Conservation (phyloP, 768 basidiomycete species). For the Ephemerocybe angulata region DNA sequence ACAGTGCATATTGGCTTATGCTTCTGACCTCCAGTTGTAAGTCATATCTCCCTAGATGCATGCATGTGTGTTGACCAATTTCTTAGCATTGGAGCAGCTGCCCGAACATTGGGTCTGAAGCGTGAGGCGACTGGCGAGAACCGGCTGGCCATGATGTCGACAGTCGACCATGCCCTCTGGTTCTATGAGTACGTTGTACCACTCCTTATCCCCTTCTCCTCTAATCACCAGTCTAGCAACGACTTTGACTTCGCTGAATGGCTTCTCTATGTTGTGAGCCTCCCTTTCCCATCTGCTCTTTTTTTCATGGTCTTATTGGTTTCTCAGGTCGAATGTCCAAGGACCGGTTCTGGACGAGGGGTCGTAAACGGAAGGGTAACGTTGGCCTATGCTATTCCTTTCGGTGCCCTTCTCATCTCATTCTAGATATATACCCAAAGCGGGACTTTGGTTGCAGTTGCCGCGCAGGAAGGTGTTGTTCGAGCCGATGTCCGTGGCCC, state of each 20-base stretch:
- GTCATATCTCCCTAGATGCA: constrained; percentile 19
- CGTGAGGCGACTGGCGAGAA: constrained; percentile 47
- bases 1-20: constrained; percentile 75
- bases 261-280: constrained; percentile 69
- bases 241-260: constrained; percentile 77
- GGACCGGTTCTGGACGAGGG: constrained; percentile 61
- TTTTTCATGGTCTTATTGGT: neutral
- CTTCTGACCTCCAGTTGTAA: constrained; percentile 78
- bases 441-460: constrained; percentile 69
- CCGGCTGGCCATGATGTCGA: constrained; percentile 59
- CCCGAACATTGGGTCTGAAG: constrained; percentile 52
- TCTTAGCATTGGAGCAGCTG: constrained; percentile 53
- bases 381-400: no score
- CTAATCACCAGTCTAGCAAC: constrained; percentile 40
- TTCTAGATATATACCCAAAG: constrained; percentile 64
- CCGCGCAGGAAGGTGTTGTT: constrained; percentile 77
- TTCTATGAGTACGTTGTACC: constrained; percentile 60
- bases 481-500: constrained; percentile 53
- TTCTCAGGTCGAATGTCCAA: constrained; percentile 60
- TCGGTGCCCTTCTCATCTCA: neutral
- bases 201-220: neutral
- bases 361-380: constrained; percentile 69
- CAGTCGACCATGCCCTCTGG: constrained; percentile 76
- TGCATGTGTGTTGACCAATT: constrained; percentile 11
- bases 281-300: neutral